Percentiles rank a stretch among this genome's conserved stretches.
These are phyloP conservation scores for Trametes pubescens DNA, from an alignment of 1,284 basidiomycete genomes.

Conservation along the genomic window DNA sequence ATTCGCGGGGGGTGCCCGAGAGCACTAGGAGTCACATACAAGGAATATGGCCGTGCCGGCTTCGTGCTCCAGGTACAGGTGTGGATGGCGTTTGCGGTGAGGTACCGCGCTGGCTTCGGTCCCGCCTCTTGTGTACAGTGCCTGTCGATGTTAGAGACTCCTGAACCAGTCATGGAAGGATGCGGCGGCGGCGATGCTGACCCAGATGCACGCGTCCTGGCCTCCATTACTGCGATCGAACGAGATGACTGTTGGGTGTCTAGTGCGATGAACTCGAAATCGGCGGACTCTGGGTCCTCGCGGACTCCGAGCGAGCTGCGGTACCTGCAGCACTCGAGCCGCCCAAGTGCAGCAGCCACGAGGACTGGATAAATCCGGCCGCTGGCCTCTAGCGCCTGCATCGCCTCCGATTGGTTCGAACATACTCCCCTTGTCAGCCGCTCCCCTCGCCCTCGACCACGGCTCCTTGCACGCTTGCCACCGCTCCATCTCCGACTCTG, in stretches of 20 bases:
- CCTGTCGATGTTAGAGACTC: neutral
- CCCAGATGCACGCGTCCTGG: neutral
- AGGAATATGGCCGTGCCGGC: constrained; percentile 31
- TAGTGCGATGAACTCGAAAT: no score
- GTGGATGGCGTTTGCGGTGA: constrained; percentile 25
- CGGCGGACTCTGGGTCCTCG: neutral
- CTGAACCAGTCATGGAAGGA: neutral
- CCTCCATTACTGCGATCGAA: neutral
- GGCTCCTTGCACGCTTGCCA: neutral
- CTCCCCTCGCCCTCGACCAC: neutral
- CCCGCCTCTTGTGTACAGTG: neutral
- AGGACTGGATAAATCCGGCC: neutral
- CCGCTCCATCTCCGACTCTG: neutral
- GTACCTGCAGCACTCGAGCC: neutral
- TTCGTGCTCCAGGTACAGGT: constrained; percentile 38
- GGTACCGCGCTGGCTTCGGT: neutral
- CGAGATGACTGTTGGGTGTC: no score
- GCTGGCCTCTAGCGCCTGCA: neutral
- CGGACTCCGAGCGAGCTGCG: neutral
- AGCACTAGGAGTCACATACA: constrained; percentile 22
- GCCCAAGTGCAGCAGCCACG: neutral
- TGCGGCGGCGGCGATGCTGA: neutral
- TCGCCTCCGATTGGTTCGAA: constrained; percentile 4
- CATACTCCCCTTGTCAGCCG: neutral
- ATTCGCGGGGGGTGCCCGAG: neutral